Percentiles rank a stretch among this genome's conserved stretches.
Conservation (phyloP, 768 basidiomycete genomes). For the Neoboletus brunneissimus region DNA sequence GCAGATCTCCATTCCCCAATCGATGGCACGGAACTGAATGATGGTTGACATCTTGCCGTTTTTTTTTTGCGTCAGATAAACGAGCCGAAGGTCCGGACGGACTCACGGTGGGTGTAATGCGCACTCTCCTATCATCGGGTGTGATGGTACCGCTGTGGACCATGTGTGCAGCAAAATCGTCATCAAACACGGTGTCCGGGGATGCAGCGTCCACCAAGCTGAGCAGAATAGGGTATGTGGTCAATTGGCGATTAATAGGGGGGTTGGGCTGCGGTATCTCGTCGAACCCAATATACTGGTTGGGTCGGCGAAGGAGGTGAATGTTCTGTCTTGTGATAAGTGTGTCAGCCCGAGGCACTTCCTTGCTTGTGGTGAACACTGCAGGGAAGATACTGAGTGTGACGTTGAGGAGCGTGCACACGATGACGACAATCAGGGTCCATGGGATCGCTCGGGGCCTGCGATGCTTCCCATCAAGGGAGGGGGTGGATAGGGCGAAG, state of each 20-base stretch:
- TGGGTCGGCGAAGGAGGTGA: slow-evolving; percentile 7
- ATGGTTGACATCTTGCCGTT: too few species aligned
- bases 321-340: slow-evolving; percentile 9
- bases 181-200: slow-evolving; percentile 7
- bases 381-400: slow-evolving; percentile 2
- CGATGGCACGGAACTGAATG: slow-evolving; percentile 13
- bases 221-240: slow-evolving; percentile 5
- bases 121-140: slow-evolving; percentile 7
- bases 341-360: not conserved
- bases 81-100: not conserved
- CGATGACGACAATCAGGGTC: slow-evolving; percentile 1
- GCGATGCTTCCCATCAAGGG: not conserved
- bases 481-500: not conserved
- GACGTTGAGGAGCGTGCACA: slow-evolving; percentile 8
- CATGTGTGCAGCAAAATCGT: slow-evolving; percentile 4
- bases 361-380: not conserved
- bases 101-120: slow-evolving; percentile 5
- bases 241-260: not conserved
- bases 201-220: slow-evolving; percentile 10
- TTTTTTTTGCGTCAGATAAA: not conserved
- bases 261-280: slow-evolving; percentile 4
- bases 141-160: slow-evolving; percentile 9
- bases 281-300: slow-evolving; percentile 11
- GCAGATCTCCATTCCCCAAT: slow-evolving; percentile 16
- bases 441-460: slow-evolving; percentile 2